phyloP scores from a whole-genome alignment of 2,329 filamentous ascomycete genomes.

The Hypoxylon sp. region DNA sequence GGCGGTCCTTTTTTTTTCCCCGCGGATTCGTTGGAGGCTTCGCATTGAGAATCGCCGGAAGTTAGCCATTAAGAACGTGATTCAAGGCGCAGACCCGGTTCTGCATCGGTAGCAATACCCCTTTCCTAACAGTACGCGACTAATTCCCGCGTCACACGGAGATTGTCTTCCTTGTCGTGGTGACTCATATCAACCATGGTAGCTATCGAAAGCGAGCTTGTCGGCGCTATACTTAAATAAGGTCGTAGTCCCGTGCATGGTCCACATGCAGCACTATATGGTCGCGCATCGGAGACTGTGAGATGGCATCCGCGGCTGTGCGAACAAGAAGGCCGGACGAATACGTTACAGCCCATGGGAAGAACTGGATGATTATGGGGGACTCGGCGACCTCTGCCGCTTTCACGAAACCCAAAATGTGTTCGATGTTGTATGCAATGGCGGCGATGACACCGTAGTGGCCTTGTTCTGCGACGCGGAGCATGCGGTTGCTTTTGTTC shows the following conservation, averaged over 20 bases:
- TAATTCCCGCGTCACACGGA: neutral
- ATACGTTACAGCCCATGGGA: neutral
- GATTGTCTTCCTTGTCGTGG: constrained; percentile 4
- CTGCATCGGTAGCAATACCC: neutral
- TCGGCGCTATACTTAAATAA: neutral
- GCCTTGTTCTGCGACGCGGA: neutral
- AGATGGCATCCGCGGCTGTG: neutral
- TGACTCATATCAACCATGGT: constrained; percentile 9
- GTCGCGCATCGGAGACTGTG: neutral
- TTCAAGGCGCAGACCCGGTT: neutral
- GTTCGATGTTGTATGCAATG: constrained; percentile 2
- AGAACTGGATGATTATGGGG: constrained; percentile 4
- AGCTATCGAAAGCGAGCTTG: neutral
- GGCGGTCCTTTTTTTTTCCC: no score
- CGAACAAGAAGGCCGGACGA: neutral
- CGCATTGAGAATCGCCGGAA: no score
- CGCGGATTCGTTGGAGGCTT: no score
- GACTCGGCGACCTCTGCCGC: constrained; percentile 1
- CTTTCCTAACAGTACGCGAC: neutral
- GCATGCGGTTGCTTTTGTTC: no score
- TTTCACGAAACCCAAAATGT: neutral
- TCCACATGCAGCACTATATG: neutral
- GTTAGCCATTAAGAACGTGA: no score
- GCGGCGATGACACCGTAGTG: constrained; percentile 2
- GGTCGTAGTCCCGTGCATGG: neutral